Percentiles rank a stretch among this genome's conserved stretches.
Evolutionary conservation across 345 rosid species (phyloP).

Genomic region (Rhodomyrtus tomentosa): DNA sequence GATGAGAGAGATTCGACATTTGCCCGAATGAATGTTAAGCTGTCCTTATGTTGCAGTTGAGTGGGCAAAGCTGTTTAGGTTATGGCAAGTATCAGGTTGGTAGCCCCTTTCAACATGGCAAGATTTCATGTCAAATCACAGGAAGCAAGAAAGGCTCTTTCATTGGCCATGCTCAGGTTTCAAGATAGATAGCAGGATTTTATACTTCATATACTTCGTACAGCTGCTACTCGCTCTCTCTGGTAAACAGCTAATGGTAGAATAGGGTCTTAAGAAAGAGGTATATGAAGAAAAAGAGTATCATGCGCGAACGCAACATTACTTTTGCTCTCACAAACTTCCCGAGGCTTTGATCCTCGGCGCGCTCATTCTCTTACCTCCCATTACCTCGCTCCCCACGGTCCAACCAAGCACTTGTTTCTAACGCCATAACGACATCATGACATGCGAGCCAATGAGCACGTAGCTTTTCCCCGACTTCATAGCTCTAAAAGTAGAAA

Average conservation of each 20-base stretch:
- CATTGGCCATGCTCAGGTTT: background rate
- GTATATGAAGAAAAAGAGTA: background rate
- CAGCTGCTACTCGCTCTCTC: background rate
- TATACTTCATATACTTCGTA: background rate
- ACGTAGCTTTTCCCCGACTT: background rate
- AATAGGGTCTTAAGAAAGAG: background rate
- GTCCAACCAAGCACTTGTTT: background rate
- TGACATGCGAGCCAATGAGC: background rate
- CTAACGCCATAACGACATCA: background rate
- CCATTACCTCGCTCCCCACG: background rate
- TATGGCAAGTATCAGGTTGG: background rate
- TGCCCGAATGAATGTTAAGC: background rate
- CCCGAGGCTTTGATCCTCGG: background rate
- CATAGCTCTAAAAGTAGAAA: background rate
- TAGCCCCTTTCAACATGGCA: background rate
- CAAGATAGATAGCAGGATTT: background rate
- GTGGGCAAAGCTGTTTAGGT: background rate
- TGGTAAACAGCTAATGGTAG: background rate
- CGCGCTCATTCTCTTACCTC: background rate
- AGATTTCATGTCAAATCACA: constrained; percentile 1
- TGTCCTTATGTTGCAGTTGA: background rate
- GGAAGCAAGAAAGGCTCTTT: background rate
- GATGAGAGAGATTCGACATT: background rate
- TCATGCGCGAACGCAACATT: background rate
- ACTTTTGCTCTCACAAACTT: background rate